Evolutionary conservation across 2,329 filamentous ascomycete species (phyloP).

Genomic region (Xylaria hypoxylon): DNA sequence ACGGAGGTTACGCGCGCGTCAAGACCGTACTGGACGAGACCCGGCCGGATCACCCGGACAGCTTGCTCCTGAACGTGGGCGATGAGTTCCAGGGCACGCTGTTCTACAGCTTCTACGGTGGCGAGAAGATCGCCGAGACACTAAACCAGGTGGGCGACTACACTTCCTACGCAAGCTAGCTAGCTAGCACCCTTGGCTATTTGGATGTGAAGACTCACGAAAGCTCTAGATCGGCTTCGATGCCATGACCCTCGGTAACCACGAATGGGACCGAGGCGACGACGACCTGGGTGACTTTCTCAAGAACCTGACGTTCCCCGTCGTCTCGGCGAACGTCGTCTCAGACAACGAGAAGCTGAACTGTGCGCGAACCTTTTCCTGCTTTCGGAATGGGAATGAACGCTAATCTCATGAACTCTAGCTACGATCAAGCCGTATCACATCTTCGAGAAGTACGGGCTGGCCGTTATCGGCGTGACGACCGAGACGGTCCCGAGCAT

Average conservation of each 20-base stretch:
- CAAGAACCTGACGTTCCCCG: constrained; percentile 72
- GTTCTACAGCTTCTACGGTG: constrained; percentile 74
- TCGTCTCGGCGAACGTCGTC: constrained; percentile 72
- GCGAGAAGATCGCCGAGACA: constrained; percentile 75
- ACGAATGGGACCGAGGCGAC: constrained; percentile 75
- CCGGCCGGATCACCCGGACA: constrained; percentile 68
- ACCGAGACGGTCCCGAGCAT: constrained; percentile 70
- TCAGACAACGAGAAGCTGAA: constrained; percentile 70
- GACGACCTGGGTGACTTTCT: constrained; percentile 71
- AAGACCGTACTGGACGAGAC: constrained; percentile 69
- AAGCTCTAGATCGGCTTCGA: constrained; percentile 67
- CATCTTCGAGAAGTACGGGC: constrained; percentile 69
- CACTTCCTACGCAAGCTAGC: background rate
- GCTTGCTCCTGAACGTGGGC: constrained; percentile 73
- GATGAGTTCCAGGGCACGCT: constrained; percentile 77
- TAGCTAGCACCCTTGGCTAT: background rate
- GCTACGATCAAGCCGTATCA: constrained; percentile 73
- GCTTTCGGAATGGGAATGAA: background rate
- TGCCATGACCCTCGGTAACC: constrained; percentile 75
- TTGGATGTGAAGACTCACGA: constrained; percentile 10
- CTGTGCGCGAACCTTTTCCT: constrained; percentile 40
- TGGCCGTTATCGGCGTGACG: constrained; percentile 74
- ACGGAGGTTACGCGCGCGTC: constrained; percentile 73
- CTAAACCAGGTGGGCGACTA: constrained; percentile 60
- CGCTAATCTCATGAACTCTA: constrained; percentile 1